phyloP scores from a whole-genome alignment of 169 alveolate genomes.

The Cytauxzoon felis region DNA sequence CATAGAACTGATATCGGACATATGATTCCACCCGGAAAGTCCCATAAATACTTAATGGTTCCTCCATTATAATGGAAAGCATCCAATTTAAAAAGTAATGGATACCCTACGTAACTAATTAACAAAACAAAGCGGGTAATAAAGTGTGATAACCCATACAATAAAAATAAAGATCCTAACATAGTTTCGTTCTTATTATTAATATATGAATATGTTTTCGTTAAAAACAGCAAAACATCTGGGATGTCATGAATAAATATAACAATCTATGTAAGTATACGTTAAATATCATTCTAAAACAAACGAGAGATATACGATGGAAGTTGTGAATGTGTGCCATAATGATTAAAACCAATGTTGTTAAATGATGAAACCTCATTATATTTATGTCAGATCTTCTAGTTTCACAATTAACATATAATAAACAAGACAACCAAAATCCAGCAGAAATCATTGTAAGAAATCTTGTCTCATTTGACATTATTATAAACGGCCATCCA shows the following conservation, averaged over 20 bases:
- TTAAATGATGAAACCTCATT: constrained; percentile 58
- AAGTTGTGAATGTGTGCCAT: constrained; percentile 31
- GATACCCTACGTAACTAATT: constrained; percentile 19
- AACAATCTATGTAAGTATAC: constrained; percentile 14
- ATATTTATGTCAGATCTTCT: constrained; percentile 58
- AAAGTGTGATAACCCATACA: constrained; percentile 48
- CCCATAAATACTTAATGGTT: constrained; percentile 26
- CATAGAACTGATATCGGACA: constrained; percentile 20
- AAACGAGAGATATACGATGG: constrained; percentile 52
- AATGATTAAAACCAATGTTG: constrained; percentile 30
- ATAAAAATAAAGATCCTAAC: neutral
- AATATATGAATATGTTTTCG: constrained; percentile 58
- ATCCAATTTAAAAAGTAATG: constrained; percentile 34
- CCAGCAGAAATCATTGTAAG: constrained; percentile 40
- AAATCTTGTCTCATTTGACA: constrained; percentile 5
- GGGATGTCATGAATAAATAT: constrained; percentile 73
- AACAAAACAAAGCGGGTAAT: constrained; percentile 30
- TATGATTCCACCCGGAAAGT: constrained; percentile 43
- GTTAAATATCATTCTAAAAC: neutral
- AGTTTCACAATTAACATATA: constrained; percentile 55
- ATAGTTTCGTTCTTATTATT: neutral
- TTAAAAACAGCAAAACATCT: constrained; percentile 62
- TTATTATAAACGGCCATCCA: constrained; percentile 43
- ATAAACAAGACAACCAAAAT: constrained; percentile 53
- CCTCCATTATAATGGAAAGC: constrained; percentile 20